Evolutionary conservation across 345 rosid genomes (phyloP), one percentile per base, ranked within the genome.

Genomic region (Populus euphratica): DNA sequence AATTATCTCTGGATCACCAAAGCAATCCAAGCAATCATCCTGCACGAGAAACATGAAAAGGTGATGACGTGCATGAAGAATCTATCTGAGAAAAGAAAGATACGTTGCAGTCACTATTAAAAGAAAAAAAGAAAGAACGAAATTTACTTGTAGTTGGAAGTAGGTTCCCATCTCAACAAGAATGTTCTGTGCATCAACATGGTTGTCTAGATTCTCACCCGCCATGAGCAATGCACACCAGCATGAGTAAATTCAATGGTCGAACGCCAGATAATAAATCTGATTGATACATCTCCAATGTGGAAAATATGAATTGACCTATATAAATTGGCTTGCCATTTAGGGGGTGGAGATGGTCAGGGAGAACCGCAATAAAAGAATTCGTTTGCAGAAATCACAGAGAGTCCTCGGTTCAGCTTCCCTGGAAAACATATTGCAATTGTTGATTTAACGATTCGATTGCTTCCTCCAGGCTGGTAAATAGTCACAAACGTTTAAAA

Each of bases 351-450:
- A 39, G 59, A 2, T 18, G 59, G 23, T 52, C 59, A 52, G n/a
- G 20, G 59, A 52, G 23, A 20, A 52, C 59, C 10, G 2, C 23
- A 52, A 52, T 20, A 52, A 52, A 20, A 52, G 2, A 52, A 52
- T 52, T 52, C 59, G 20, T 52, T 20, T 0, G 59, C 23, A 20
- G 23, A 20, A 52, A 92, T 84, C 25, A 96, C 98, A 67, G 97
- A 27, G 73, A 93, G 88, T 27, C 99, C 98, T n/a, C 99, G 83
- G 59, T 96, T 96, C 77, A 96, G 87, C 85, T 92, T 93, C 75
- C 98, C 98, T 93, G 90, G 23, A 64, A 74, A 77, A 39, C 18
- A 69, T 41, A 52, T 52, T 20, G 9, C 2, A n/a, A 52, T 18
- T 21, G 59, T 27, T 13, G 38, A 12, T 14, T 25, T 39, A 31